Evolutionary conservation across 2,329 filamentous ascomycete genomes (phyloP).

Genomic region (Aspergillus tanneri): DNA sequence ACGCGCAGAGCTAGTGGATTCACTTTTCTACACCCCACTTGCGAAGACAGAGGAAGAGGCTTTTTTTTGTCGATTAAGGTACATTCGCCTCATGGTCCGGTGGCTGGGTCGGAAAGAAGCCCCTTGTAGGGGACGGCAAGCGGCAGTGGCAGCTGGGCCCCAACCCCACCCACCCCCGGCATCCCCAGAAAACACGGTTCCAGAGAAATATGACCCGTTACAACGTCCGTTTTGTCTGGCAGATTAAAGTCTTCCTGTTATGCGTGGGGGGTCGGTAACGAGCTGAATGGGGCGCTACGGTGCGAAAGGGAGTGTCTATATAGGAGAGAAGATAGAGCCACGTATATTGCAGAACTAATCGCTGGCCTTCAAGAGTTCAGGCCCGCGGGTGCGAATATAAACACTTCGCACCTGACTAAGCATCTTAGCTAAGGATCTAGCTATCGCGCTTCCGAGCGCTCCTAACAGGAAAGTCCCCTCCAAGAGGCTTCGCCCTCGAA

Average conservation of each 20-base stretch:
- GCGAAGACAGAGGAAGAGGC: constrained; percentile 9
- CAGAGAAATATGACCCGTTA: constrained; percentile 10
- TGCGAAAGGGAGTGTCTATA: too few relatives aligned
- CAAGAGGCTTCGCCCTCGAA: too few relatives aligned
- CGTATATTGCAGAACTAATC: too few relatives aligned
- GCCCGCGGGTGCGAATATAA: too few relatives aligned
- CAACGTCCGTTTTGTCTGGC: constrained; percentile 19
- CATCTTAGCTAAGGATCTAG: too few relatives aligned
- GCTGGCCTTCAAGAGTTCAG: too few relatives aligned
- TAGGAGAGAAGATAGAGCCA: too few relatives aligned
- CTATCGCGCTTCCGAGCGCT: too few relatives aligned
- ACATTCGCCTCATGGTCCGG: constrained; percentile 11
- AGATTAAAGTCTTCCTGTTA: constrained; percentile 11
- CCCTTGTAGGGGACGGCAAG: constrained; percentile 8
- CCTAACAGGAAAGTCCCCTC: too few relatives aligned
- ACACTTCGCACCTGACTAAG: too few relatives aligned
- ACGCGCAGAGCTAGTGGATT: constrained; percentile 10
- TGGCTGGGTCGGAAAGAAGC: constrained; percentile 13
- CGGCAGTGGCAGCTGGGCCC: background rate
- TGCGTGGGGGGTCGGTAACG: too few relatives aligned
- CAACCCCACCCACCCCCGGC: background rate
- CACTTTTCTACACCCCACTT: constrained; percentile 9
- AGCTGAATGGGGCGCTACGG: too few relatives aligned
- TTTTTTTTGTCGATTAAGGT: constrained; percentile 1
- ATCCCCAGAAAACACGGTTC: background rate